Evolutionary conservation across 331 rosid genomes (phyloP).

Genomic region (Dryas integrifolia): DNA sequence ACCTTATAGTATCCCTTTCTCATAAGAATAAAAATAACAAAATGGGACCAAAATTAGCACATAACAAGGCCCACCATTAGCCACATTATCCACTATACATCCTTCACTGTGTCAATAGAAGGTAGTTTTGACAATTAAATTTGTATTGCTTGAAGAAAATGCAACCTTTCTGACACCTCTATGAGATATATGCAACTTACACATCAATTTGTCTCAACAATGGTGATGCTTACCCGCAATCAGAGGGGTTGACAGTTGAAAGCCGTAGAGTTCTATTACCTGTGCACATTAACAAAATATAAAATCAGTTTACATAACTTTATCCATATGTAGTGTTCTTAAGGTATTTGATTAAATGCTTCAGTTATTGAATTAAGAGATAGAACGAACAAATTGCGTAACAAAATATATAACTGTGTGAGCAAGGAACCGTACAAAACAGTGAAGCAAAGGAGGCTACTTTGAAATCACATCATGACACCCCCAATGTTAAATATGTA

Average conservation of each 20-base stretch:
- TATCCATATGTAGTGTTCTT: background rate
- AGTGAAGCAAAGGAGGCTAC: background rate
- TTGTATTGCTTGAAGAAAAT: background rate
- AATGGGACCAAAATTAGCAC: constrained; percentile 6
- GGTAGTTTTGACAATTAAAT: background rate
- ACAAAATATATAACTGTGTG: background rate
- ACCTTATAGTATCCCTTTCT: background rate
- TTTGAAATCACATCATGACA: background rate
- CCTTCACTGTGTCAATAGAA: background rate
- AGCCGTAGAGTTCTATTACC: constrained; percentile 17
- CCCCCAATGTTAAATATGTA: background rate
- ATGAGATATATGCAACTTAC: constrained; percentile 18
- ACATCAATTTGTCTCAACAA: constrained; percentile 8
- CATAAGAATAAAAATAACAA: background rate
- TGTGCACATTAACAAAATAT: constrained; percentile 11
- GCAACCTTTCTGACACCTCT: background rate
- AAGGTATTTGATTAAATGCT: background rate
- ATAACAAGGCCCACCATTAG: background rate
- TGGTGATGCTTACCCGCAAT: background rate
- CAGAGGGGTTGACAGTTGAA: constrained; percentile 7
- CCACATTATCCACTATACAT: constrained; percentile 2
- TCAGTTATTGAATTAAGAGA: background rate
- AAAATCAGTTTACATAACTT: constrained; percentile 1
- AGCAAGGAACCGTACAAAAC: background rate
- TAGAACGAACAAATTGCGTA: background rate